Conservation (phyloP, 106 monocot genomes). For the Gastrodia elata region DNA sequence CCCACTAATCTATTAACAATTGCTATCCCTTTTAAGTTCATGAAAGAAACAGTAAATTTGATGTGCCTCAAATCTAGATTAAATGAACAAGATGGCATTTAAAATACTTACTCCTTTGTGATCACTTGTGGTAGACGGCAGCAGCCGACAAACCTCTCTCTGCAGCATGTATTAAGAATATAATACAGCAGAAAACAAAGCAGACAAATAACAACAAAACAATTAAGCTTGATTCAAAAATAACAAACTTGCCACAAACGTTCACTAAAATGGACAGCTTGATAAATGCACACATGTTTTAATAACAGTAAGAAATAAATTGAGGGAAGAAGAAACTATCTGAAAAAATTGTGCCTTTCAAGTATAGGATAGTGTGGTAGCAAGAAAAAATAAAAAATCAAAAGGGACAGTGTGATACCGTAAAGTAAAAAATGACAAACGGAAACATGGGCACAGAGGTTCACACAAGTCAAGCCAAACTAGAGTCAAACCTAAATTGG, state of each 20-base stretch:
- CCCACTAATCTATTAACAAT: background rate
- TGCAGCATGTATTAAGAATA: slow-evolving; percentile 22
- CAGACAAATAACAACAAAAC: background rate
- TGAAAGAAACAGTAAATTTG: background rate
- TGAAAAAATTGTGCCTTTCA: background rate
- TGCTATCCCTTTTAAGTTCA: background rate
- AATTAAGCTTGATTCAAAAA: background rate
- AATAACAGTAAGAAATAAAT: background rate
- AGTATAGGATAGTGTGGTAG: background rate
- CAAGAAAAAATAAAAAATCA: background rate
- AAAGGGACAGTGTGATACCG: background rate
- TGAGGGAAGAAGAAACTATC: background rate
- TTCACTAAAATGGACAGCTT: background rate
- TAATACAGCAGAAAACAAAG: slow-evolving; percentile 3
- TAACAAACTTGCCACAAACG: background rate
- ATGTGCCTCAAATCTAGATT: background rate
- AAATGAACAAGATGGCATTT: background rate
- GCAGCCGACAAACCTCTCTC: slow-evolving; percentile 85
- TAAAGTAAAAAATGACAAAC: too few species aligned
- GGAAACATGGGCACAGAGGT: too few species aligned
- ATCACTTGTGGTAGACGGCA: slow-evolving; percentile 57
- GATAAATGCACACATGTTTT: background rate
- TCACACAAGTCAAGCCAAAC: too few species aligned
- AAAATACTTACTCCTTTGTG: slow-evolving; percentile 74
- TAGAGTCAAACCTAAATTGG: too few species aligned